phyloP scores from a whole-genome alignment of 2,329 filamentous ascomycete genomes.

The Botrytis galanthina region DNA sequence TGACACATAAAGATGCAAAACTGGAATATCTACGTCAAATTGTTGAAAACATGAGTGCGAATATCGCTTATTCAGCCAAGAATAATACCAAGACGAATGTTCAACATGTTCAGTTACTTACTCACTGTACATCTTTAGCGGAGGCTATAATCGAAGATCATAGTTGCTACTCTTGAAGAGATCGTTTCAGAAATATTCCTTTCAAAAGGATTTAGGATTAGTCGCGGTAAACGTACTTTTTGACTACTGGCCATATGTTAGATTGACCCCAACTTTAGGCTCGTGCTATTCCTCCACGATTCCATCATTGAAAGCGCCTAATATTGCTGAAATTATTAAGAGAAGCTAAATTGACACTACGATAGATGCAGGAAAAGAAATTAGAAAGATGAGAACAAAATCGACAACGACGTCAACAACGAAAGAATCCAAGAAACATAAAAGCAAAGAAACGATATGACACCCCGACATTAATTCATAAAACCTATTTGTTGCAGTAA shows the following conservation, averaged over 20 bases:
- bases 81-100: neutral
- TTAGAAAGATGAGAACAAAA: neutral
- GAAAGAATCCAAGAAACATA: neutral
- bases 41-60: neutral
- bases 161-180: neutral
- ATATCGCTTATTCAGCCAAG: neutral
- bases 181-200: conserved; percentile 3
- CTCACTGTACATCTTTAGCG: neutral
- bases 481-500: neutral
- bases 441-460: neutral
- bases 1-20: neutral
- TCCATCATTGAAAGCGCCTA: neutral
- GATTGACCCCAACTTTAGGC: neutral
- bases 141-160: neutral
- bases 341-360: too few relatives aligned
- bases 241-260: neutral
- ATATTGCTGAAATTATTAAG: neutral
- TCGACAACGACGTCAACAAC: neutral
- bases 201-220: neutral
- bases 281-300: neutral
- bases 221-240: neutral
- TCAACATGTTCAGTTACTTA: neutral
- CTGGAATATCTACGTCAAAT: neutral
- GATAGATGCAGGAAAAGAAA: neutral
- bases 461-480: neutral